Percentiles rank a stretch among this genome's conserved stretches.
Conservation (phyloP, 2,329 filamentous ascomycete species). For the Ophiostoma novo-ulmi region DNA sequence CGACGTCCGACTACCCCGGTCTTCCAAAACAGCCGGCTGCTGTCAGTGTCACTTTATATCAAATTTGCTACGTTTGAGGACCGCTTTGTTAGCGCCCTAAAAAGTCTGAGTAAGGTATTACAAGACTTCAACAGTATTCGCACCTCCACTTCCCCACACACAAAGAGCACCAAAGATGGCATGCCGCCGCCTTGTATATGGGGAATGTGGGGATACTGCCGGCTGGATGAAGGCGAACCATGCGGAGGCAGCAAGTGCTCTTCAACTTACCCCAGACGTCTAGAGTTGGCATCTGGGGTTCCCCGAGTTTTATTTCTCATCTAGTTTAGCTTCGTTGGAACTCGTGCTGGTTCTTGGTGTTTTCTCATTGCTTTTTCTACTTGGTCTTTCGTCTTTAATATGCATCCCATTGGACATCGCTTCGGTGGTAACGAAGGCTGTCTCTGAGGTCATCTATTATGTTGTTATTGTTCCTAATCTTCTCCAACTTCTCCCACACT, state of each 20-base stretch:
- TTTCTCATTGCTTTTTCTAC: neutral
- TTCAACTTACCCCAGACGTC: constrained; percentile 8
- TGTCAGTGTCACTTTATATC: constrained; percentile 4
- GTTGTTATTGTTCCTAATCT: neutral
- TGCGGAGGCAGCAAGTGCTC: neutral
- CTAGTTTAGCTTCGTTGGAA: neutral
- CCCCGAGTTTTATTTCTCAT: neutral
- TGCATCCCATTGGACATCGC: neutral
- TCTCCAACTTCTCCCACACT: neutral
- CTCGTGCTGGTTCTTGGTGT: neutral
- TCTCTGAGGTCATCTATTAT: neutral
- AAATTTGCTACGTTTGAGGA: neutral
- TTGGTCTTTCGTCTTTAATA: neutral
- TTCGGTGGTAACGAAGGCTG: neutral
- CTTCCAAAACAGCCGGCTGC: neutral
- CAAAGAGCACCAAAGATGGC: neutral
- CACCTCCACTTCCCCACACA: constrained; percentile 4
- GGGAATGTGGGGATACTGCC: constrained; percentile 5
- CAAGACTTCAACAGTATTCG: neutral
- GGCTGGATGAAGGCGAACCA: constrained; percentile 4
- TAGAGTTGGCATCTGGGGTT: neutral
- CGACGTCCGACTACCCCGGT: constrained; percentile 1
- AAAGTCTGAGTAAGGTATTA: constrained; percentile 7
- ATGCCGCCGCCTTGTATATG: constrained; percentile 1
- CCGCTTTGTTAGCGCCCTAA: neutral